Percentiles rank a stretch among this genome's conserved stretches.
Conservation (phyloP, 345 rosid genomes). For the Trapa bicornis region DNA sequence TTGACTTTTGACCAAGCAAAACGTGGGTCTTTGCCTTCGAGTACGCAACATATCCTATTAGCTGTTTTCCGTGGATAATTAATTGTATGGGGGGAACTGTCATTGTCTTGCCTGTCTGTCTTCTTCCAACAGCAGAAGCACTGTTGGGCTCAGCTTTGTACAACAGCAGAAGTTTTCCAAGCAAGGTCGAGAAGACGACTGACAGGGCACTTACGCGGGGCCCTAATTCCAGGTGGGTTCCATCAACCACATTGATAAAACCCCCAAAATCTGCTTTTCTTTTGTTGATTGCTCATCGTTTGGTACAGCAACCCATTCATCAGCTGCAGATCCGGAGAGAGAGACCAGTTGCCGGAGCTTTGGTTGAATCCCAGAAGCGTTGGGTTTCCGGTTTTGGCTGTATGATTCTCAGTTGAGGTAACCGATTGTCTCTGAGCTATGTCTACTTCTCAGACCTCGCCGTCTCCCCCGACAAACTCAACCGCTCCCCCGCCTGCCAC, state of each 20-base stretch:
- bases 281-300: not conserved
- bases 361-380: not conserved
- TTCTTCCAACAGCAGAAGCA: no score
- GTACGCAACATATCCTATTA: no score
- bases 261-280: no score
- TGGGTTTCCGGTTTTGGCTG: no score
- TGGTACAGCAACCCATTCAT: not conserved
- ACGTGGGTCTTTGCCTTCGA: no score
- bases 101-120: no score
- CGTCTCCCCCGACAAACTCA: slow-evolving; percentile 3
- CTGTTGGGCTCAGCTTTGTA: no score
- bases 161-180: not conserved
- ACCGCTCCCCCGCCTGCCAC: slow-evolving; percentile 13
- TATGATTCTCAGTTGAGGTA: not conserved
- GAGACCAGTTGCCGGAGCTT: not conserved
- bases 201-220: not conserved
- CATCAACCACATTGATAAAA: not conserved
- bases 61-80: no score
- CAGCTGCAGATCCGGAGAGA: not conserved
- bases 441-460: slow-evolving; percentile 16
- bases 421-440: slow-evolving; percentile 11
- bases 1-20: no score
- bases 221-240: slow-evolving; percentile 35
- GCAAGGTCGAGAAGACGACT: not conserved
- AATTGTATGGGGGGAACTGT: no score